phyloP scores from a whole-genome alignment of 495 filamentous ascomycete genomes.

The Aspergillus heteromorphus region DNA sequence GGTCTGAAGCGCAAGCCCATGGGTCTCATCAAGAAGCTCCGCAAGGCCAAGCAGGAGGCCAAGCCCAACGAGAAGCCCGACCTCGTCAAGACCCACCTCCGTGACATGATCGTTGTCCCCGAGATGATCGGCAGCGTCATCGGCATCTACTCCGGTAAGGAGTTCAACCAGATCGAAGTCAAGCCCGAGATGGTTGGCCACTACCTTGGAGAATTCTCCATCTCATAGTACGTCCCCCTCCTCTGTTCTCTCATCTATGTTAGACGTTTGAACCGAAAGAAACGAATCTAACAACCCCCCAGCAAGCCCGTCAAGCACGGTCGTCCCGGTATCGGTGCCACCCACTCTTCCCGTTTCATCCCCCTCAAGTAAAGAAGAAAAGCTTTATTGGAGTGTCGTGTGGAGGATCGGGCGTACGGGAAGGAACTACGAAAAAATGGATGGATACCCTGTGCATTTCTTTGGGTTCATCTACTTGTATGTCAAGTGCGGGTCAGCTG shows the following conservation, averaged over 20 bases:
- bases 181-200: constrained; percentile 99
- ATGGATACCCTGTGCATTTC: constrained; percentile 33
- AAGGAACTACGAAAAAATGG: constrained; percentile 29
- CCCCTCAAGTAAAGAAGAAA: constrained; percentile 82
- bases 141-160: constrained; percentile 99
- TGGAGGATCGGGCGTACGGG: constrained; percentile 33
- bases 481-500: constrained; percentile 44
- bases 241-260: not conserved
- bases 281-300: constrained; percentile 33
- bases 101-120: constrained; percentile 97
- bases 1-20: constrained; percentile 99
- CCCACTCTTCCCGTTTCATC: constrained; percentile 99
- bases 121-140: constrained; percentile 99
- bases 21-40: constrained; percentile 99
- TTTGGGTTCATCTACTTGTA: constrained; percentile 42
- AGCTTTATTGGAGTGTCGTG: constrained; percentile 39
- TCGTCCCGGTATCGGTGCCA: constrained; percentile 99
- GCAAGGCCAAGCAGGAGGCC: constrained; percentile 99
- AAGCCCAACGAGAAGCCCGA: constrained; percentile 99
- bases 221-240: constrained; percentile 85
- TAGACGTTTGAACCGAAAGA: not conserved
- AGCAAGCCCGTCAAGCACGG: constrained; percentile 99
- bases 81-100: constrained; percentile 97
- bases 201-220: constrained; percentile 98
- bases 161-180: constrained; percentile 99